These are phyloP conservation scores for Crithidia fasciculata DNA, from an alignment of 208 protist species.

Conservation along the genomic window DNA sequence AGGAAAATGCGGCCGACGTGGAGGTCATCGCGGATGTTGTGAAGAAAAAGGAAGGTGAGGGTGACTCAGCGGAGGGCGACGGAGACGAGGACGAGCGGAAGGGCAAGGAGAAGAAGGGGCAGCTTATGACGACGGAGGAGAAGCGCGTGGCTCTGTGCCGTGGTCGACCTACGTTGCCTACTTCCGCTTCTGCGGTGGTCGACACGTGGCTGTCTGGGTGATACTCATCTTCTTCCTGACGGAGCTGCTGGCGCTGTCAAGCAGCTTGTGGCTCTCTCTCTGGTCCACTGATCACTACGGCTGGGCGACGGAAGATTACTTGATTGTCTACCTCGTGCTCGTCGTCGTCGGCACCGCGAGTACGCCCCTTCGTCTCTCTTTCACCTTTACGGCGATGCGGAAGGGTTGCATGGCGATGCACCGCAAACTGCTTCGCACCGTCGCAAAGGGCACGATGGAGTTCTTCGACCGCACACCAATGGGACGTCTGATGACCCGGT, in stretches of 20 bases:
- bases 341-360: slow-evolving; percentile 35
- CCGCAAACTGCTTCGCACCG: slow-evolving; percentile 43
- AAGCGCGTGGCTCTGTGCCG: slow-evolving; percentile 58
- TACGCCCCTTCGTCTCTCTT: slow-evolving; percentile 35
- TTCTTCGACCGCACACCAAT: slow-evolving; percentile 96
- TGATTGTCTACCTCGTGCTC: slow-evolving; percentile 48
- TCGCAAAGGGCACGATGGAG: slow-evolving; percentile 67
- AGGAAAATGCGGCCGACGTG: no score
- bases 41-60: no score
- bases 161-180: slow-evolving; percentile 69
- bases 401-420: slow-evolving; percentile 43
- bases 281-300: slow-evolving; percentile 45
- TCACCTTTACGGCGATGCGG: slow-evolving; percentile 38
- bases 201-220: slow-evolving; percentile 6
- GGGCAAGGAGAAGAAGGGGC: neutral
- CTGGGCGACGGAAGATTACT: slow-evolving; percentile 30
- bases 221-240: slow-evolving; percentile 52
- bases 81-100: neutral
- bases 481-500: slow-evolving; percentile 95
- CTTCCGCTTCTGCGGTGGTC: slow-evolving; percentile 56
- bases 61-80: neutral
- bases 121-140: slow-evolving; percentile 59
- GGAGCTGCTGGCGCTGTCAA: slow-evolving; percentile 47
- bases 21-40: no score
- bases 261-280: slow-evolving; percentile 64